A percentile compares a stretch with the other conserved stretches of the same genome.
phyloP scores from a whole-genome alignment of 169 alveolate genomes.

The Cyclospora cayetanensis region DNA sequence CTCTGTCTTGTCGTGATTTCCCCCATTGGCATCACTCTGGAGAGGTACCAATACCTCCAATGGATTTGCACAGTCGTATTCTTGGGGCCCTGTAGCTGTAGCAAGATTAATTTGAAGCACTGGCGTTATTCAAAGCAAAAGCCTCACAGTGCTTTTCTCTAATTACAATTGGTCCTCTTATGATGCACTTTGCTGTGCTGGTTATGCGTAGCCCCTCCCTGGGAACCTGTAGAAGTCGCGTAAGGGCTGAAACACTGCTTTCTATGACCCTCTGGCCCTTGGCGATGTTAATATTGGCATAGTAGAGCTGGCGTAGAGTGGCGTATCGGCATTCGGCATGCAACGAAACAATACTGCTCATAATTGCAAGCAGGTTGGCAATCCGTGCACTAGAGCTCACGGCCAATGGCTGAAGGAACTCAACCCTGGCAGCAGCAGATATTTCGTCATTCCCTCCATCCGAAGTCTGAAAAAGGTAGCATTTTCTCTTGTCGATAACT shows the following conservation, averaged over 20 bases:
- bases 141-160: neutral
- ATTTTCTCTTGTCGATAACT: neutral
- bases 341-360: neutral
- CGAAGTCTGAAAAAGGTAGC: neutral
- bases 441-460: neutral
- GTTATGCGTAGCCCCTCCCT: neutral
- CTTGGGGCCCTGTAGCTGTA: neutral
- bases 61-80: neutral
- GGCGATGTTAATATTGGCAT: neutral
- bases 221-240: neutral
- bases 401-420: neutral
- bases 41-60: neutral
- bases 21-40: neutral
- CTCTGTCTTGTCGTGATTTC: neutral
- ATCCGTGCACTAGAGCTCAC: neutral
- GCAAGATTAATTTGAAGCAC: neutral
- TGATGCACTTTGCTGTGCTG: slow-evolving; percentile 4
- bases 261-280: neutral
- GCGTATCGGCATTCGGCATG: neutral
- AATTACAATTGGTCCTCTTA: neutral
- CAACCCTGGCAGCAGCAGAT: neutral
- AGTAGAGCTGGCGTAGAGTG: neutral
- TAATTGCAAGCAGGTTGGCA: neutral
- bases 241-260: neutral
- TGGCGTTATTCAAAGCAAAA: neutral